These are phyloP conservation scores for Diutina pseudorugosa DNA, from an alignment of 1,139 yeast genomes.

Conservation along the genomic window DNA sequence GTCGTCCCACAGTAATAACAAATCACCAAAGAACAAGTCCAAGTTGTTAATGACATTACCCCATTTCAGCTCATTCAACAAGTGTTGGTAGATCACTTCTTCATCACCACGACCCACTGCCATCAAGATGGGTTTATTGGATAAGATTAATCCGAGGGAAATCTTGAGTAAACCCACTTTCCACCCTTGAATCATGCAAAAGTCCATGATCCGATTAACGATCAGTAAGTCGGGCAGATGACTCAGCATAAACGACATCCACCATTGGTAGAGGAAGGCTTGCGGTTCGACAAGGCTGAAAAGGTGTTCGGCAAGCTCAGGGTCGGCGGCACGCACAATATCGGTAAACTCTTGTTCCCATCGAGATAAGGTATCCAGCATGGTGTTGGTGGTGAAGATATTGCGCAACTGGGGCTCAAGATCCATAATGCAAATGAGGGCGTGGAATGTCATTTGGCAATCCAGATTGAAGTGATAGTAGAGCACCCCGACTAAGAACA, in stretches of 20 bases:
- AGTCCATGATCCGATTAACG: slow-evolving; percentile 42
- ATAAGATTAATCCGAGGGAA: slow-evolving; percentile 41
- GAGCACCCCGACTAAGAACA: slow-evolving; percentile 54
- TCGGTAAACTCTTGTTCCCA: slow-evolving; percentile 43
- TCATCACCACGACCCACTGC: slow-evolving; percentile 38
- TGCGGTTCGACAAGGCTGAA: slow-evolving; percentile 26
- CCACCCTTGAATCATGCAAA: slow-evolving; percentile 53
- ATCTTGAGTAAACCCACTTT: slow-evolving; percentile 49
- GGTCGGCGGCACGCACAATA: slow-evolving; percentile 29
- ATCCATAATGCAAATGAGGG: slow-evolving; percentile 50
- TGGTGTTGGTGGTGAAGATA: slow-evolving; percentile 41
- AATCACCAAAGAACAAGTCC: slow-evolving; percentile 28
- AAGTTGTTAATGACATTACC: slow-evolving; percentile 40
- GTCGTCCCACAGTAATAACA: slow-evolving; percentile 26
- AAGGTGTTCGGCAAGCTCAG: slow-evolving; percentile 35
- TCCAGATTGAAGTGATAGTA: slow-evolving; percentile 35
- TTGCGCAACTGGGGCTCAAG: slow-evolving; percentile 44
- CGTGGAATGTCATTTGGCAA: slow-evolving; percentile 40
- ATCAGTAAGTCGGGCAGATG: slow-evolving; percentile 45
- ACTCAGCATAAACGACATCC: slow-evolving; percentile 51
- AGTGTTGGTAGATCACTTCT: slow-evolving; percentile 49
- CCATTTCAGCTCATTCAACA: slow-evolving; percentile 44
- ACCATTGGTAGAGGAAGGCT: slow-evolving; percentile 52
- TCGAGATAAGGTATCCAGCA: slow-evolving; percentile 42
- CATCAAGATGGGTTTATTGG: slow-evolving; percentile 41